A percentile compares a stretch with the other conserved stretches of the same genome.
These are phyloP conservation scores for Rhizophora apiculata DNA, from an alignment of 345 rosid species.

Conservation along the genomic window DNA sequence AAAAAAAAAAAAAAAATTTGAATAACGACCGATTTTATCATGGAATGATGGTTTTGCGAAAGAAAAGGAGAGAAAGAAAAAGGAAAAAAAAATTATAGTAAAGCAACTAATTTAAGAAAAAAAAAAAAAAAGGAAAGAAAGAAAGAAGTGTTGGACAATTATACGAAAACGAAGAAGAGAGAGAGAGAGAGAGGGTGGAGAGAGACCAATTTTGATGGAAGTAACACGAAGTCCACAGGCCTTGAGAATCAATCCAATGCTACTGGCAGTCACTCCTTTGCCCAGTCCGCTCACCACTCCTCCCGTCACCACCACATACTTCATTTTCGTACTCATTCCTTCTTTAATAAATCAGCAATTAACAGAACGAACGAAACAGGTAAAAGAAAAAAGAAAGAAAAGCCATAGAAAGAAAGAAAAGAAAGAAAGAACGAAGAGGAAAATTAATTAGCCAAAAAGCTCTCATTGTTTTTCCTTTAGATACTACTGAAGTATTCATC, in stretches of 20 bases:
- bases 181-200: background rate
- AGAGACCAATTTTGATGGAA: slow-evolving; percentile 66
- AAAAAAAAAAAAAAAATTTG: no score
- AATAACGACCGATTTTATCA: no score
- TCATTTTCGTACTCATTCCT: slow-evolving; percentile 34
- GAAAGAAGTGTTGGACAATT: background rate
- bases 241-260: slow-evolving; percentile 75
- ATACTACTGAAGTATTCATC: no score
- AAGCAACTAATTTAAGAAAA: background rate
- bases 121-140: no score
- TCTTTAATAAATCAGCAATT: background rate
- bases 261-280: slow-evolving; percentile 84
- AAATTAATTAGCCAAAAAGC: no score
- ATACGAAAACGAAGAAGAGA: background rate
- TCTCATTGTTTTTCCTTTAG: no score
- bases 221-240: slow-evolving; percentile 80
- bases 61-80: no score
- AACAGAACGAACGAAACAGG: background rate
- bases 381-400: background rate
- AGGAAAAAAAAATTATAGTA: no score
- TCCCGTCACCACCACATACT: slow-evolving; percentile 77
- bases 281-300: slow-evolving; percentile 88
- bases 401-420: background rate
- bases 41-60: no score
- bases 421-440: background rate